phyloP scores from a whole-genome alignment of 768 basidiomycete genomes.

The Gloeophyllum trabeum region DNA sequence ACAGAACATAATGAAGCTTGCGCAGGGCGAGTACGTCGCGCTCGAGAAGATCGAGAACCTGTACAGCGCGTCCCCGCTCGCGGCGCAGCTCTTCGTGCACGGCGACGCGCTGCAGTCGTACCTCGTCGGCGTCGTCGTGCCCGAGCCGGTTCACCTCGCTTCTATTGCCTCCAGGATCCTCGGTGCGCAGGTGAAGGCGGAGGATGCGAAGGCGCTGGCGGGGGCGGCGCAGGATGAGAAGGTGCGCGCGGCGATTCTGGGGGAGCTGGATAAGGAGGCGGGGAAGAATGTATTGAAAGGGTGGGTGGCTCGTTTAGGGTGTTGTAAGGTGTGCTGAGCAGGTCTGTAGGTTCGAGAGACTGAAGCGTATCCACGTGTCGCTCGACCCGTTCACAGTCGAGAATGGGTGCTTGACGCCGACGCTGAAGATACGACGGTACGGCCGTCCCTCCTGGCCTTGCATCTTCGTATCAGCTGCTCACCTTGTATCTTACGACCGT shows the following conservation, averaged over 20 bases:
- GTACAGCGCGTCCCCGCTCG: slow-evolving; percentile 57
- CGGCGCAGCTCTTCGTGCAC: slow-evolving; percentile 79
- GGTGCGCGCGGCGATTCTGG: slow-evolving; percentile 45
- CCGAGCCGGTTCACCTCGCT: slow-evolving; percentile 71
- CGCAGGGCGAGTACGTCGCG: slow-evolving; percentile 97
- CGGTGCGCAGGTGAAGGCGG: slow-evolving; percentile 37
- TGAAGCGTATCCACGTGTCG: slow-evolving; percentile 74
- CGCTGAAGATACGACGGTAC: slow-evolving; percentile 72
- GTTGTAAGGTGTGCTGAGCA: background rate
- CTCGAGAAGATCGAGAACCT: slow-evolving; percentile 89
- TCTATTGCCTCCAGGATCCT: slow-evolving; percentile 38
- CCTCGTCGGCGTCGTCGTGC: slow-evolving; percentile 73
- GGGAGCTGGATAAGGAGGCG: slow-evolving; percentile 44
- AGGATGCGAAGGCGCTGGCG: slow-evolving; percentile 37
- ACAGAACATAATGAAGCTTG: slow-evolving; percentile 96
- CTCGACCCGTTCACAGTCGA: slow-evolving; percentile 68
- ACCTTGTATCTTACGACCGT: slow-evolving; percentile 3
- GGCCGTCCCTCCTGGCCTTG: slow-evolving; percentile 3
- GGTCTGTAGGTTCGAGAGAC: slow-evolving; percentile 63
- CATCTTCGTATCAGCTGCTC: background rate
- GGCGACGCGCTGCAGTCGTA: slow-evolving; percentile 87
- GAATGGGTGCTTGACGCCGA: slow-evolving; percentile 80
- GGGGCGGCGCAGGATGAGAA: slow-evolving; percentile 48
- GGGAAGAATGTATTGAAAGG: slow-evolving; percentile 63
- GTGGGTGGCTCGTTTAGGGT: slow-evolving; percentile 28